A percentile compares a stretch with the other conserved stretches of the same genome.
These are phyloP conservation scores for Sisymbrium altissimum DNA, from an alignment of 345 rosid species.

Conservation along the genomic window DNA sequence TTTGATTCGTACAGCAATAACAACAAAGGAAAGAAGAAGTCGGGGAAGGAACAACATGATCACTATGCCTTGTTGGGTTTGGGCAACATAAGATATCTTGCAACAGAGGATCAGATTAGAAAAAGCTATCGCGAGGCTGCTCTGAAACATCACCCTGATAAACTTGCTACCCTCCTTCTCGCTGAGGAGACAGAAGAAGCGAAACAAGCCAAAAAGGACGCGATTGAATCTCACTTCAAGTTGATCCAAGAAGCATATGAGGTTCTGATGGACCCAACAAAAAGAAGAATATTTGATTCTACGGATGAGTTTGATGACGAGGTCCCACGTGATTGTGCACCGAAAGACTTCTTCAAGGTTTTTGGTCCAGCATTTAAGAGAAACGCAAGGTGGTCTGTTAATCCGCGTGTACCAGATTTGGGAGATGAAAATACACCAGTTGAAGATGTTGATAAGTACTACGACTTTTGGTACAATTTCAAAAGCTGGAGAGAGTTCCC, in stretches of 20 bases:
- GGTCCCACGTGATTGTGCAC: constrained; percentile 78
- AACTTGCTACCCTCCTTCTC: constrained; percentile 80
- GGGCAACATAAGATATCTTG: constrained; percentile 85
- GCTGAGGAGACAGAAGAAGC: constrained; percentile 83
- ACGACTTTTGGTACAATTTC: constrained; percentile 77
- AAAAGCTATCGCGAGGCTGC: constrained; percentile 90
- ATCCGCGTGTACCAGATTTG: constrained; percentile 58
- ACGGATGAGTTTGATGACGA: constrained; percentile 98
- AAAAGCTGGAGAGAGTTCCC: constrained; percentile 99
- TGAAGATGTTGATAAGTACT: constrained; percentile 69
- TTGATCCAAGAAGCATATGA: constrained; percentile 92
- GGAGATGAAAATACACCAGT: constrained; percentile 68
- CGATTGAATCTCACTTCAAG: constrained; percentile 84
- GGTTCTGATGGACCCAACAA: constrained; percentile 72
- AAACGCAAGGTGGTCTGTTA: constrained; percentile 91
- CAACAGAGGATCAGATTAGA: constrained; percentile 93
- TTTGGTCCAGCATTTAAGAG: constrained; percentile 96
- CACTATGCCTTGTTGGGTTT: constrained; percentile 91
- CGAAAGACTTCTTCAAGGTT: constrained; percentile 89
- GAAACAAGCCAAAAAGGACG: constrained; percentile 82
- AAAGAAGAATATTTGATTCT: constrained; percentile 86
- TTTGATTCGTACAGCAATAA: constrained; percentile 49
- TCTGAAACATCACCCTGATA: constrained; percentile 89
- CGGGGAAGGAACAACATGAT: constrained; percentile 74
- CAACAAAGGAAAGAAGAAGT: constrained; percentile 64